These are phyloP conservation scores for Lasiosphaeria miniovina DNA, from an alignment of 495 filamentous ascomycete species.

Conservation along the genomic window DNA sequence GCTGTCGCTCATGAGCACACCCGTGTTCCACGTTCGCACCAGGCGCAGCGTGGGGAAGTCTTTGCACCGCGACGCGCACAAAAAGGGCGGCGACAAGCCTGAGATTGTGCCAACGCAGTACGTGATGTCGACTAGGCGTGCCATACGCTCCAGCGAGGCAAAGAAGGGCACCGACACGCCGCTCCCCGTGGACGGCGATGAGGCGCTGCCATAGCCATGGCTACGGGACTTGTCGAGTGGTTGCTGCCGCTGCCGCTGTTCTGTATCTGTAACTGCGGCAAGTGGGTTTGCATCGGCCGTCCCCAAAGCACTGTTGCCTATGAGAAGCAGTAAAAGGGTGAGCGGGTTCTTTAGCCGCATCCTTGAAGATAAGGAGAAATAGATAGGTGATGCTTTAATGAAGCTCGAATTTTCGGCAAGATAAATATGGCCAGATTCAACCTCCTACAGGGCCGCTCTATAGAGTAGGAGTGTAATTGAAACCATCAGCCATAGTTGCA, in stretches of 20 bases:
- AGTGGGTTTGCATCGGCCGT: background rate
- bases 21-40: conserved; percentile 85
- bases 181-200: conserved; percentile 2
- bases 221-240: background rate
- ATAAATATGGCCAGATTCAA: background rate
- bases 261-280: background rate
- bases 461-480: background rate
- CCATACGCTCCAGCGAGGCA: conserved; percentile 75
- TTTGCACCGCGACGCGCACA: conserved; percentile 75
- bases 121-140: conserved; percentile 86
- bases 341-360: background rate
- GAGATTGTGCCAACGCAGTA: conserved; percentile 81
- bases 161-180: conserved; percentile 67
- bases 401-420: background rate
- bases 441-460: background rate
- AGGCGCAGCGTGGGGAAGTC: conserved; percentile 80
- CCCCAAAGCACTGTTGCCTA: background rate
- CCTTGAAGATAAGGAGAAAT: background rate
- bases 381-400: background rate
- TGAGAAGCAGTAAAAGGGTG: background rate
- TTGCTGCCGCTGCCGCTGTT: background rate
- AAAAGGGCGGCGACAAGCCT: conserved; percentile 77
- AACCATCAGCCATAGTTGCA: background rate
- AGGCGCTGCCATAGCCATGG: conserved; percentile 7
- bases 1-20: conserved; percentile 79